These are phyloP conservation scores for Bacidia rubella DNA, from an alignment of 495 filamentous ascomycete genomes.

Conservation along the genomic window DNA sequence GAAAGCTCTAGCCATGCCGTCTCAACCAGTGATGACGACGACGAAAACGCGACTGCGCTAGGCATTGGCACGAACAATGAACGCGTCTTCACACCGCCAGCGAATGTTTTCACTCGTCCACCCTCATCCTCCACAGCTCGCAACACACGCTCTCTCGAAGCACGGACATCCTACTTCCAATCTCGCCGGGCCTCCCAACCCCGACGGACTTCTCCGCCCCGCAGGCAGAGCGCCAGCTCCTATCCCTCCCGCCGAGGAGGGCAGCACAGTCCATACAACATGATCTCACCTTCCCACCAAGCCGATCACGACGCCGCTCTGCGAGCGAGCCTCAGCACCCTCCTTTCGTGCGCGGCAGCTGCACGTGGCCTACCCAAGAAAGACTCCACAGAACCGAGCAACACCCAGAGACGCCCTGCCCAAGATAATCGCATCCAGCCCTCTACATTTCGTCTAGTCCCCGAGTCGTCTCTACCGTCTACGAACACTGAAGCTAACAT, in stretches of 20 bases:
- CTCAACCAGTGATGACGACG: slow-evolving; percentile 46
- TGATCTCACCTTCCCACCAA: slow-evolving; percentile 63
- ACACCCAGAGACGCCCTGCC: background rate
- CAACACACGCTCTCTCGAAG: slow-evolving; percentile 11
- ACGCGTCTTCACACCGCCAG: slow-evolving; percentile 65
- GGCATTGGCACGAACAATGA: slow-evolving; percentile 46
- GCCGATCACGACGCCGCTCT: slow-evolving; percentile 88
- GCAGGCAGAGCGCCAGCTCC: slow-evolving; percentile 16
- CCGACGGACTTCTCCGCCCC: slow-evolving; percentile 9
- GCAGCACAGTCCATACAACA: slow-evolving; percentile 38
- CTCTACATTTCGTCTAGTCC: slow-evolving; percentile 45
- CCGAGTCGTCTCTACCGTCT: slow-evolving; percentile 26
- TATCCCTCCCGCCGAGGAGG: slow-evolving; percentile 15
- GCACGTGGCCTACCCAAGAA: slow-evolving; percentile 68
- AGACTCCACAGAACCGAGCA: slow-evolving; percentile 25
- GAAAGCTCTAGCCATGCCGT: slow-evolving; percentile 20
- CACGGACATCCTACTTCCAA: slow-evolving; percentile 25
- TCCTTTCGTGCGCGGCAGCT: slow-evolving; percentile 86
- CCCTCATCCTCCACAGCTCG: slow-evolving; percentile 20
- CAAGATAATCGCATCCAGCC: slow-evolving; percentile 32
- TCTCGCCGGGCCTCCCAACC: background rate
- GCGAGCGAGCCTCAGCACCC: slow-evolving; percentile 78
- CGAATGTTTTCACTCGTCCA: slow-evolving; percentile 82
- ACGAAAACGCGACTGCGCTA: slow-evolving; percentile 71
- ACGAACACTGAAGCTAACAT: background rate